A percentile compares a stretch with the other conserved stretches of the same genome.
phyloP scores from a whole-genome alignment of 345 rosid genomes.

The Erucastrum elatum region DNA sequence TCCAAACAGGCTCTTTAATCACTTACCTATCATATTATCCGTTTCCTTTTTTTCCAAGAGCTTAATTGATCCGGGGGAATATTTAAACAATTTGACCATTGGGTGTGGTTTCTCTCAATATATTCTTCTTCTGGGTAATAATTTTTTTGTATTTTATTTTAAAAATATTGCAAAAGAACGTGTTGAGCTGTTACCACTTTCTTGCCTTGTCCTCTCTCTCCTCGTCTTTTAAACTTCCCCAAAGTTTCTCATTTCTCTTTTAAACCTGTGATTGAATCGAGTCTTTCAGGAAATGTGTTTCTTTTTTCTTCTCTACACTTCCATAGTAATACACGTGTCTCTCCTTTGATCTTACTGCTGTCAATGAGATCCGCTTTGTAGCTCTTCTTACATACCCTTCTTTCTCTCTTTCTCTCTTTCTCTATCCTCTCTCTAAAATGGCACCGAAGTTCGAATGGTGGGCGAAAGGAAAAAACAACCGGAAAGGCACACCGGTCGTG shows the following conservation, averaged over 20 bases:
- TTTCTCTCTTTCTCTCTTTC: background rate
- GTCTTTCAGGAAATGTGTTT: slow-evolving; percentile 38
- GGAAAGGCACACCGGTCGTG: slow-evolving; percentile 92
- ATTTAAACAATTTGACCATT: slow-evolving; percentile 23
- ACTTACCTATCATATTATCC: slow-evolving; percentile 7
- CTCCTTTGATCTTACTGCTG: slow-evolving; percentile 20
- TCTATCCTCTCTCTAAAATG: slow-evolving; percentile 41
- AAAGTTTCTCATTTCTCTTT: slow-evolving; percentile 29
- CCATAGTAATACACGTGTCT: slow-evolving; percentile 51
- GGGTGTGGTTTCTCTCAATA: slow-evolving; percentile 15
- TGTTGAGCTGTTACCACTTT: slow-evolving; percentile 71
- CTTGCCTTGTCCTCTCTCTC: slow-evolving; percentile 1
- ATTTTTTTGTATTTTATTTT: slow-evolving; percentile 20
- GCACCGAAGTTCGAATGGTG: slow-evolving; percentile 84
- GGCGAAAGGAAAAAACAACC: slow-evolving; percentile 59
- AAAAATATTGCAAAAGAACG: slow-evolving; percentile 32
- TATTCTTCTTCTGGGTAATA: slow-evolving; percentile 27
- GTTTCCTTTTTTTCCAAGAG: background rate
- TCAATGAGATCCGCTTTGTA: slow-evolving; percentile 49
- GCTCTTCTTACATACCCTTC: background rate
- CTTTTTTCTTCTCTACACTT: background rate
- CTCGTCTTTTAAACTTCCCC: slow-evolving; percentile 3
- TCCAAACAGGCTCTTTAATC: slow-evolving; percentile 4
- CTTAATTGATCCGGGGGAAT: slow-evolving; percentile 2
- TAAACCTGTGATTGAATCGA: slow-evolving; percentile 23